Evolutionary conservation across 179 eudicot species (phyloP).

Genomic region (Nepenthes alata): DNA sequence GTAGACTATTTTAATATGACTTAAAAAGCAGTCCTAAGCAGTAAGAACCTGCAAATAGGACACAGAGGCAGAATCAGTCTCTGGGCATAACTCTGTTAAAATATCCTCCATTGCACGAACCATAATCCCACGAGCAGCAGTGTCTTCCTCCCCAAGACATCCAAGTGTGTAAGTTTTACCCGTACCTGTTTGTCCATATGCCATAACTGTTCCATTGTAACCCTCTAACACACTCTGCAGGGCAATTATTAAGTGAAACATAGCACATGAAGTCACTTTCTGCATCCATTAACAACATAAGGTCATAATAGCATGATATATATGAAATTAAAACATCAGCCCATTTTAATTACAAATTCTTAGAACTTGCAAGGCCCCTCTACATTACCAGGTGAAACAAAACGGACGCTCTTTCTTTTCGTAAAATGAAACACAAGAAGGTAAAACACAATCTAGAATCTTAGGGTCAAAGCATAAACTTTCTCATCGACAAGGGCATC

Average conservation of each 20-base stretch:
- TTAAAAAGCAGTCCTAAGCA: background rate
- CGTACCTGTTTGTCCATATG: constrained; percentile 90
- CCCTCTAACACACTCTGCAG: constrained; percentile 81
- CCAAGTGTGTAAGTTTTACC: constrained; percentile 90
- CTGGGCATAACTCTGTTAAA: constrained; percentile 44
- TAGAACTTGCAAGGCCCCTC: no score
- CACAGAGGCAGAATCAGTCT: constrained; percentile 52
- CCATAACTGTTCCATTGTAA: constrained; percentile 91
- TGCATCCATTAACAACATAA: background rate
- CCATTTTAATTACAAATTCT: no score
- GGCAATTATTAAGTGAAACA: background rate
- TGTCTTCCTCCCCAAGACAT: constrained; percentile 76
- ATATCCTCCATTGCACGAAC: constrained; percentile 94
- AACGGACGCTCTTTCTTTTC: no score
- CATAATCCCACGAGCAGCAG: constrained; percentile 86
- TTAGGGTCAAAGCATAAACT: no score
- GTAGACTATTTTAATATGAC: background rate
- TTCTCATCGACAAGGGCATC: no score
- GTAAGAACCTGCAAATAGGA: constrained; percentile 74
- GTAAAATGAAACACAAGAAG: no score
- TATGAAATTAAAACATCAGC: no score
- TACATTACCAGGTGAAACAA: no score
- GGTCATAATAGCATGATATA: no score
- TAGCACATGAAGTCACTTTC: background rate
- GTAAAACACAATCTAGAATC: no score